Evolutionary conservation across 148 eudicot genomes (phyloP), one percentile per base, ranked within the genome.

Genomic region (Cornus controversa): DNA sequence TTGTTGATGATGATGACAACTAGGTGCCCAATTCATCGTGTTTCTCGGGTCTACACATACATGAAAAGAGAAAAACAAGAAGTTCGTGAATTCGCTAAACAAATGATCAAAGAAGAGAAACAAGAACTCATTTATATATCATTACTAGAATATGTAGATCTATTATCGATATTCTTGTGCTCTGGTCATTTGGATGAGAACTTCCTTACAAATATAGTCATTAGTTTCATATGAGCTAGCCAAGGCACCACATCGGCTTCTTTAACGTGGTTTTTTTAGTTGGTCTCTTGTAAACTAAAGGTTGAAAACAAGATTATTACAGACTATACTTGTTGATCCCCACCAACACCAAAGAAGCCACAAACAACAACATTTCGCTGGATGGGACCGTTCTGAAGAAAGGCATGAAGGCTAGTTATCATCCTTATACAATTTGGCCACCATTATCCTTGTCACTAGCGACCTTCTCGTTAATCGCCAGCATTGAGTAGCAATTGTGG

Each of bases 251-350:
- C 88, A 1, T 85, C 88, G 0, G 85, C 88, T 0, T 85, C 84
- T 0, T 54, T 85, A 10, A 83, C 81, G 0, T 86, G 88, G 88
- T 86, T 80, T 22, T 86, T 86, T 77, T 86, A 84, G 85, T 37
- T 82, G 23, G n/a, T 85, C 42, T 77, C 72, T 24, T 63, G 40
- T 0, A 67, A 82, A n/a, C 75, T 77, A 13, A 66, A 24, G 4
- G 83, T 80, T 1, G 87, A 85, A 42, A 31, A 36, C 0, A 79
- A 79, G 77, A 80, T 86, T 7, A 9, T 86, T 0, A 65, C 88
- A 78, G 90, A 31, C 66, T 87, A 15, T 87, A 87, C 64, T 88
- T 88, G 27, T 88, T 88, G 24, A 88, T 87, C 18, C 82, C 84
- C 3, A n/a, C 63, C 16, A 82, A 84, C 73, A 58, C 40, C 20